phyloP scores from a whole-genome alignment of 352 stramenopile species.

The Pythium phragmitis region DNA sequence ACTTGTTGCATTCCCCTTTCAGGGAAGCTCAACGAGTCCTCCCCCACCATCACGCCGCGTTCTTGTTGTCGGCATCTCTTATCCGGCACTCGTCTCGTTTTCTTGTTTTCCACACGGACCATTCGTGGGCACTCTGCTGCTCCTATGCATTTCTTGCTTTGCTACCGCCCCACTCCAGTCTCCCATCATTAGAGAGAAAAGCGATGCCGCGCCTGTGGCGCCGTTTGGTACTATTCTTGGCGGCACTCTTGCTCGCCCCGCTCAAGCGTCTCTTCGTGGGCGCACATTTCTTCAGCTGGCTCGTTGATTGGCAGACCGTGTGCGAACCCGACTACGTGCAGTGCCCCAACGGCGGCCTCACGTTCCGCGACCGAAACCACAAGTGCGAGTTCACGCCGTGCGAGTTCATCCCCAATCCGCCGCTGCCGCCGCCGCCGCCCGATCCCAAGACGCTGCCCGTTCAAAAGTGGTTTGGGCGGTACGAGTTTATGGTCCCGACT shows the following conservation, averaged over 20 bases:
- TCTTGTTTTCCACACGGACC: slow-evolving; percentile 9
- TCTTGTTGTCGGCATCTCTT: not conserved
- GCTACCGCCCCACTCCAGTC: not conserved
- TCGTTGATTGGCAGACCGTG: slow-evolving; percentile 33
- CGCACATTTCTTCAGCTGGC: slow-evolving; percentile 20
- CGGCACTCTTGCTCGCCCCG: not conserved
- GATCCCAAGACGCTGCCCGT: slow-evolving; percentile 20
- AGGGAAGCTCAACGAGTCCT: too few relatives aligned
- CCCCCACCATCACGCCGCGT: too few relatives aligned
- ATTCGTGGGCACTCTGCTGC: not conserved
- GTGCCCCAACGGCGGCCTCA: slow-evolving; percentile 39
- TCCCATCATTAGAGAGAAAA: not conserved
- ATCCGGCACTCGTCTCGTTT: not conserved
- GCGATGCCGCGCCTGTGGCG: not conserved
- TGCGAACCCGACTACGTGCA: slow-evolving; percentile 39
- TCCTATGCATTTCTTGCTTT: not conserved
- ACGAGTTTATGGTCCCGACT: slow-evolving; percentile 41
- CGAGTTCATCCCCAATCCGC: slow-evolving; percentile 27
- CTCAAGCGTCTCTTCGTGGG: slow-evolving; percentile 5
- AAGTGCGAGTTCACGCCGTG: slow-evolving; percentile 49
- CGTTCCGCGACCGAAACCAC: slow-evolving; percentile 36
- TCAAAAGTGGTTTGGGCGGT: slow-evolving; percentile 34
- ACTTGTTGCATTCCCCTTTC: too few relatives aligned
- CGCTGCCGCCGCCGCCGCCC: slow-evolving; percentile 9
- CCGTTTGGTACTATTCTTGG: not conserved